These are phyloP conservation scores for Boletus sensibilis DNA, from an alignment of 768 basidiomycete genomes.

Conservation along the genomic window DNA sequence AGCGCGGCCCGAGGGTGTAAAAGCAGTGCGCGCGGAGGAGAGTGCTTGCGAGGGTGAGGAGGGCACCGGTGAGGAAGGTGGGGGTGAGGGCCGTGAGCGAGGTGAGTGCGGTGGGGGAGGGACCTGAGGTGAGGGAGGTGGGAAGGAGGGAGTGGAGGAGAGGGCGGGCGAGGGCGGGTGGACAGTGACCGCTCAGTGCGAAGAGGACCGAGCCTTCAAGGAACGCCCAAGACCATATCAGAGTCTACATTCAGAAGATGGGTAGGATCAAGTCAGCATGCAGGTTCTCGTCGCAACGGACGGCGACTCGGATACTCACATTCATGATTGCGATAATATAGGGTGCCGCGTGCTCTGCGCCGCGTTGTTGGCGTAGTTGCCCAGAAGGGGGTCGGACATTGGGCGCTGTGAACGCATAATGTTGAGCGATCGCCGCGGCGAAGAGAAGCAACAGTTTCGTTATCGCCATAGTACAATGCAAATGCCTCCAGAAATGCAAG, in stretches of 20 bases:
- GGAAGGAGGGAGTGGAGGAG: background rate
- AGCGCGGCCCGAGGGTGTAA: conserved; percentile 19
- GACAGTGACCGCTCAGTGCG: background rate
- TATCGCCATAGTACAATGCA: background rate
- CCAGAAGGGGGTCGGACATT: background rate
- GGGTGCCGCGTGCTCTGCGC: background rate
- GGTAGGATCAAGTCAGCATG: background rate
- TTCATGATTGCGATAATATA: background rate
- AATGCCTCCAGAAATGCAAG: no score
- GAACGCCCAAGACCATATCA: background rate
- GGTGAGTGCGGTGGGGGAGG: conserved; percentile 4
- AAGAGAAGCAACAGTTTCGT: background rate
- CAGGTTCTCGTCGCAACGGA: background rate
- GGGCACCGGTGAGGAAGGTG: conserved; percentile 4
- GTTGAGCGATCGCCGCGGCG: background rate
- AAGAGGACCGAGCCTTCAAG: conserved; percentile 4
- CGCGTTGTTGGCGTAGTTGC: background rate
- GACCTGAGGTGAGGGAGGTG: background rate
- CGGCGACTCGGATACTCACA: background rate
- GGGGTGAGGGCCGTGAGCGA: conserved; percentile 11
- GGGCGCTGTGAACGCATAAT: background rate
- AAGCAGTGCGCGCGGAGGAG: conserved; percentile 18
- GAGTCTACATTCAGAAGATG: background rate
- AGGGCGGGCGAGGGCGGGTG: background rate
- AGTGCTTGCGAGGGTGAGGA: background rate